phyloP scores from a whole-genome alignment of 805 yeast genomes.

The Wickerhamomyces kurtzmanii region DNA sequence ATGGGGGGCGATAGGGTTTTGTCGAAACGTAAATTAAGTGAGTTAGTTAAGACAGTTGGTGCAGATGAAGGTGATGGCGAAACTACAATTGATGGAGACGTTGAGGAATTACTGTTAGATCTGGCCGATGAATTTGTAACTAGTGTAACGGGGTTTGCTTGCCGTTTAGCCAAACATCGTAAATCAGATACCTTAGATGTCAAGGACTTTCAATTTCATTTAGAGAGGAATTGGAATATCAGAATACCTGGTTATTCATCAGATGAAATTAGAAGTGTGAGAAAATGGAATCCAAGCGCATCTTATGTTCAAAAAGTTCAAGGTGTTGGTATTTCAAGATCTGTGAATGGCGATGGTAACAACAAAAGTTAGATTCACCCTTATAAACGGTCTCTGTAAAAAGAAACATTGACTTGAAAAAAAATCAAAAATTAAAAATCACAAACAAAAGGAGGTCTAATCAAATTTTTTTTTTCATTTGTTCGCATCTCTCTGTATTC shows the following conservation, averaged over 20 bases:
- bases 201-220: conserved; percentile 82
- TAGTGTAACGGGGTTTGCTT: conserved; percentile 87
- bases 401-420: too few relatives aligned
- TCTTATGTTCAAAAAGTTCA: conserved; percentile 57
- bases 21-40: conserved; percentile 83
- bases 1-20: conserved; percentile 74
- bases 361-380: too few relatives aligned
- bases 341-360: too few relatives aligned
- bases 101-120: conserved; percentile 82
- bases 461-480: too few relatives aligned
- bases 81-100: conserved; percentile 88
- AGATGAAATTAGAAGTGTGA: conserved; percentile 76
- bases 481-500: too few relatives aligned
- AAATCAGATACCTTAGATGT: conserved; percentile 81
- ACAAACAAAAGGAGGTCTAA: too few relatives aligned
- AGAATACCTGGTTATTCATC: conserved; percentile 88
- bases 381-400: too few relatives aligned
- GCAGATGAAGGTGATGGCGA: conserved; percentile 88
- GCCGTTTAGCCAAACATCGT: conserved; percentile 90
- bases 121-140: conserved; percentile 93
- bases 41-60: conserved; percentile 74
- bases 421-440: too few relatives aligned
- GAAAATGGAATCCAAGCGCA: conserved; percentile 61
- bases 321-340: conserved; percentile 53
- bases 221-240: conserved; percentile 92